Percentiles rank a stretch among this genome's conserved stretches.
These are phyloP conservation scores for Cyclotella choctawhatcheeana DNA, from an alignment of 108 stramenopile species.

Conservation along the genomic window DNA sequence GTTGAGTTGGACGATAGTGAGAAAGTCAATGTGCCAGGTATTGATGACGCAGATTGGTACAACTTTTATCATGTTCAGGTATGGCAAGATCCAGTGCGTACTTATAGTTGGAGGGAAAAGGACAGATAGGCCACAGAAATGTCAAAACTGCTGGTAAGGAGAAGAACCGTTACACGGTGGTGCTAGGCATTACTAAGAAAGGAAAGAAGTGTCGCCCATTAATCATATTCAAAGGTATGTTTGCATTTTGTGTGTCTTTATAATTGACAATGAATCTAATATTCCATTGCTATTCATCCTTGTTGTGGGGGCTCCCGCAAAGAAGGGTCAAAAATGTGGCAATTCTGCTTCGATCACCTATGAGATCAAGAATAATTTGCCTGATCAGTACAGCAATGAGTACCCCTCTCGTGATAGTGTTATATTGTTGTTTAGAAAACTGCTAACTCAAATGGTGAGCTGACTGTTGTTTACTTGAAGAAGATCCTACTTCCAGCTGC, in stretches of 20 bases:
- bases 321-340: constrained; percentile 1
- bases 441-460: constrained; percentile 17
- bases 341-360: neutral
- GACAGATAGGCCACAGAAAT: constrained; percentile 1
- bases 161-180: constrained; percentile 6
- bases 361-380: constrained; percentile 17
- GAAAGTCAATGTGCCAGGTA: neutral
- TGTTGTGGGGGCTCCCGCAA: neutral
- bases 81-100: neutral
- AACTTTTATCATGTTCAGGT: constrained; percentile 26
- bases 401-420: constrained; percentile 10
- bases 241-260: neutral
- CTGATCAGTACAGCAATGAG: constrained; percentile 14
- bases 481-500: constrained; percentile 16
- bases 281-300: too few species aligned
- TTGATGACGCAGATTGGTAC: constrained; percentile 2
- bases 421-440: constrained; percentile 12
- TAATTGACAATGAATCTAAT: neutral
- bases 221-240: neutral
- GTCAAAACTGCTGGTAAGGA: constrained; percentile 19
- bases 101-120: constrained; percentile 1
- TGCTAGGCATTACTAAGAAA: neutral
- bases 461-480: constrained; percentile 11
- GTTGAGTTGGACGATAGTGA: neutral
- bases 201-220: neutral